Evolutionary conservation across 2,329 filamentous ascomycete species (phyloP).

Genomic region (Colletotrichum kahawae): DNA sequence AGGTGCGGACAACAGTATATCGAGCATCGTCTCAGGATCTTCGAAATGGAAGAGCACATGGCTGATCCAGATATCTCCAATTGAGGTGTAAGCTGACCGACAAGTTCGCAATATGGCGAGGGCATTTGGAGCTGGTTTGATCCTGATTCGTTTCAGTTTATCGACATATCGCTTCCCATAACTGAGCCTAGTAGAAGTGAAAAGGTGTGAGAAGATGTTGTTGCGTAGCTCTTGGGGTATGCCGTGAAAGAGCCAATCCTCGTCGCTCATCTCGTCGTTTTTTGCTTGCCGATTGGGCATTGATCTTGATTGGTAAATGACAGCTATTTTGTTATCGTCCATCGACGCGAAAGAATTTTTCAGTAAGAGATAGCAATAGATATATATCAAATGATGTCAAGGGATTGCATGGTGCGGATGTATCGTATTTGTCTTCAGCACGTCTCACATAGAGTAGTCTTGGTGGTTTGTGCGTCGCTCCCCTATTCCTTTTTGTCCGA

Average conservation of each 20-base stretch:
- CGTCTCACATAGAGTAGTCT: not conserved
- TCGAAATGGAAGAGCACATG: not conserved
- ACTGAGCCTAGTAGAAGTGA: not conserved
- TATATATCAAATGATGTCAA: not conserved
- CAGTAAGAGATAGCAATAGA: not conserved
- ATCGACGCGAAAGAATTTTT: not conserved
- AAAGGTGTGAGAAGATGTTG: not conserved
- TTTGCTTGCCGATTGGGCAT: not conserved
- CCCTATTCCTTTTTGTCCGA: not conserved
- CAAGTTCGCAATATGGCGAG: not conserved
- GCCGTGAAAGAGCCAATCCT: not conserved
- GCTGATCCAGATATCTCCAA: not conserved
- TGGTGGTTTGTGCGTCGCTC: not conserved
- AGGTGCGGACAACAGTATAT: not conserved
- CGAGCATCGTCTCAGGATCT: not conserved
- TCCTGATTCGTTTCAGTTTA: not conserved
- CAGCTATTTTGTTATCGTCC: not conserved
- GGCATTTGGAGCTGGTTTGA: not conserved
- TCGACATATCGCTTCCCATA: not conserved
- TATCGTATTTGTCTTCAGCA: not conserved
- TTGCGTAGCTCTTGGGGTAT: not conserved
- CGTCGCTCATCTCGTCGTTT: not conserved
- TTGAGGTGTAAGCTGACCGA: not conserved
- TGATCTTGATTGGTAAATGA: not conserved
- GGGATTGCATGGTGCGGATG: not conserved